Base-by-base conservation (phyloP, 495 filamentous ascomycete species). In the Xylaria flabelliformis region DNA sequence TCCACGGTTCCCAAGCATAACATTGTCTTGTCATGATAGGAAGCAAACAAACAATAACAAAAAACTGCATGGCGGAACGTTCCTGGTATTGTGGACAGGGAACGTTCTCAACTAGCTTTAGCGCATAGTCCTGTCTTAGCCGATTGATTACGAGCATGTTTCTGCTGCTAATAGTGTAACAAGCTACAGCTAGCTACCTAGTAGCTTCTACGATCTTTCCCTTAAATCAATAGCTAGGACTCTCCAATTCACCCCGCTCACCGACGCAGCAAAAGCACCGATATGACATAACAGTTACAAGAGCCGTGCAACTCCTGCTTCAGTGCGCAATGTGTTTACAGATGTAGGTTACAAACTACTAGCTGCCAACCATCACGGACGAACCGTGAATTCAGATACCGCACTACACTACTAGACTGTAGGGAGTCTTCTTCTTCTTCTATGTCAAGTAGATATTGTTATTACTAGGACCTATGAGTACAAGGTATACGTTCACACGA, bases 241-340 rank as follows among this genome's bases (percentile, higher is more conserved):
- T 69, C 53, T 53, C 19, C 44, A 34, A 48, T 34, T 39, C 61
- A 64, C 51, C 36, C 67, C 53, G 67, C 53, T 69, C 67, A 69
- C 67, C 53, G 67, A 69, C 39, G 36, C 1, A 26, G 24, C 36
- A 69, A n/a, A 69, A 64, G 68, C 68, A 53, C 34, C 19, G 26
- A 21, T 12, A 39, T 64, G 36, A 64, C 61, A 42, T 63, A 42
- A 42, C n/a, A 64, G 10, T 6, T 29, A 26, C 13, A 15, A n/a
- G 4, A 42, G 42, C 61, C 15, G 19, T 41, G 39, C 39, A 64
- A n/a, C 21, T 64, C 19, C 29, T 64, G 39, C 39, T 44, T 64
- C 61, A 24, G 36, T 64, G 12, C 39, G 29, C 61, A 21, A 13
- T 10, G 39, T 13, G 17, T 39, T 4, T 3, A 44, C 39, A n/a